A percentile compares a stretch with the other conserved stretches of the same genome.
Conservation (phyloP, 768 basidiomycete species). For the Kwoniella dejecticola region DNA sequence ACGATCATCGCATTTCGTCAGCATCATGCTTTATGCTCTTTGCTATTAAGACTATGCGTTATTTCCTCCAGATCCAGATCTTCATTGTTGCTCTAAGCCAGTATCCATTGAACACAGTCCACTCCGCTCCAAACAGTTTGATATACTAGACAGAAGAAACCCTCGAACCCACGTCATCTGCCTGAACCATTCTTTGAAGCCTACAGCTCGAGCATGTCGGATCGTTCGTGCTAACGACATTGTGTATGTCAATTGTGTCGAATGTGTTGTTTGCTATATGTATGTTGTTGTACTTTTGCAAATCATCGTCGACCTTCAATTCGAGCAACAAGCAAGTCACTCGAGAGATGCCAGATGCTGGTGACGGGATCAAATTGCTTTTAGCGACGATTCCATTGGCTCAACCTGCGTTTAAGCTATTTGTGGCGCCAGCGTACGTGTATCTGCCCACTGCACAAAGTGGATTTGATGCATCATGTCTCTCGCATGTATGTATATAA, state of each 20-base stretch:
- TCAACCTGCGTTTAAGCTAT: background rate
- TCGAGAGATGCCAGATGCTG: no score
- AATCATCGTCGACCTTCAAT: no score
- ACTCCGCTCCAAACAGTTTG: no score
- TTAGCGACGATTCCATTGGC: background rate
- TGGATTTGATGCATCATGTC: background rate
- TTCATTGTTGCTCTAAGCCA: no score
- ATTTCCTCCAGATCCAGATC: no score
- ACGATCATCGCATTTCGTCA: background rate
- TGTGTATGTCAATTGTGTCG: no score
- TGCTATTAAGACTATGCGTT: no score
- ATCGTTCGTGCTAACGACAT: constrained; percentile 75
- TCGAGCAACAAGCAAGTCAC: no score
- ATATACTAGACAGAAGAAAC: no score
- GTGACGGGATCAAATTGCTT: constrained; percentile 11
- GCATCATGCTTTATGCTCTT: background rate
- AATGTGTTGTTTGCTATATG: no score
- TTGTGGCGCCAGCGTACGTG: background rate
- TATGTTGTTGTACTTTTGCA: no score
- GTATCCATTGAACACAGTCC: no score
- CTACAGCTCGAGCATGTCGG: constrained; percentile 72
- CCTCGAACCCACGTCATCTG: constrained; percentile 60
- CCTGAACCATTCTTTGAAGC: constrained; percentile 83
- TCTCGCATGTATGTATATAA: background rate
- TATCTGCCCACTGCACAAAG: background rate